Percentiles rank a stretch among this genome's conserved stretches.
Evolutionary conservation across 768 basidiomycete genomes (phyloP).

Genomic region (Clitopilus hobsonii): DNA sequence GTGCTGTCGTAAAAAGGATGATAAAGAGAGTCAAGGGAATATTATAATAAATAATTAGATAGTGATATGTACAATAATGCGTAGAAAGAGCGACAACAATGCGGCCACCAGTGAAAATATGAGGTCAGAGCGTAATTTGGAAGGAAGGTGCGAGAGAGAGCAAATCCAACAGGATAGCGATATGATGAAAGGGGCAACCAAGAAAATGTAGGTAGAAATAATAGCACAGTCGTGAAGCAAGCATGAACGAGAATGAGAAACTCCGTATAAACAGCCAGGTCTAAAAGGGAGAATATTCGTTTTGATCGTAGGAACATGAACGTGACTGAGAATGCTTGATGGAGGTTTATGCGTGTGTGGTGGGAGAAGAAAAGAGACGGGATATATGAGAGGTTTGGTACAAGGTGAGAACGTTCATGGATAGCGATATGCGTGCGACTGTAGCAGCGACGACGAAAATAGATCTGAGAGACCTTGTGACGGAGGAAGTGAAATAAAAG

Average conservation of each 20-base stretch:
- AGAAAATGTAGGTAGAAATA: background rate
- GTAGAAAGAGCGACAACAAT: background rate
- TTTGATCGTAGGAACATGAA: background rate
- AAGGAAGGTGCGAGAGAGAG: background rate
- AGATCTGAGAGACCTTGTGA: background rate
- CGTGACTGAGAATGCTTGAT: background rate
- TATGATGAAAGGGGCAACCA: background rate
- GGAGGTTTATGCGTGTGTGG: background rate
- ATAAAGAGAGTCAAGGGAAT: background rate
- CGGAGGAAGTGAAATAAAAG: background rate
- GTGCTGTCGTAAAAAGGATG: background rate
- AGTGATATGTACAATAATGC: background rate
- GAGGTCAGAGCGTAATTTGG: background rate
- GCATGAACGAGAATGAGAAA: background rate
- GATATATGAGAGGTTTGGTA: background rate
- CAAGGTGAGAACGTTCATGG: background rate
- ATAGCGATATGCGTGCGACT: constrained; percentile 1
- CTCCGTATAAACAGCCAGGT: background rate
- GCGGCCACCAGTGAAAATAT: background rate
- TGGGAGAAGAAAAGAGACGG: background rate
- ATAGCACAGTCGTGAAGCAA: background rate
- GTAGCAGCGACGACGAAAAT: background rate
- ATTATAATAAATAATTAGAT: constrained; percentile 1
- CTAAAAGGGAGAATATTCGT: background rate
- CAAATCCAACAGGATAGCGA: background rate